Conservation (phyloP, 768 basidiomycete species). For the Tephrocybe sp. region DNA sequence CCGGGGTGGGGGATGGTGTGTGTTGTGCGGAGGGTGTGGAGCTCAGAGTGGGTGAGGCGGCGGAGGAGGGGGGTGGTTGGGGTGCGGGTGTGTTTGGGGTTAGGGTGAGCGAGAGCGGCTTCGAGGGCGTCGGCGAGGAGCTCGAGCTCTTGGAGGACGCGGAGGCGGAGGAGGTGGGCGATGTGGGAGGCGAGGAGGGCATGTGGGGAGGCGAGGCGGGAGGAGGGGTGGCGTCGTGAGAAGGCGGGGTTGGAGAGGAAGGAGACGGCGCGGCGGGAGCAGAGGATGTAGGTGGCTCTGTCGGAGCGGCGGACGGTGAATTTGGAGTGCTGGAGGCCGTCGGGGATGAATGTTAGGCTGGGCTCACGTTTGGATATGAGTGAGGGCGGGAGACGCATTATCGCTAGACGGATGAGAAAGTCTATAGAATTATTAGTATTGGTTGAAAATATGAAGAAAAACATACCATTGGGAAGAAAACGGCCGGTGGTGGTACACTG, state of each 20-base stretch:
- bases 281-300: conserved; percentile 54
- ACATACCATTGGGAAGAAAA: conserved; percentile 58
- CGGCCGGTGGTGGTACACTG: conserved; percentile 49
- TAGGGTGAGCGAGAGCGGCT: conserved; percentile 8
- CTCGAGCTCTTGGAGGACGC: conserved; percentile 75
- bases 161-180: conserved; percentile 64
- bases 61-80: conserved; percentile 44
- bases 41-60: conserved; percentile 65
- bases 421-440: conserved; percentile 37
- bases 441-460: neutral
- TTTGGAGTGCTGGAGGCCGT: conserved; percentile 67
- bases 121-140: conserved; percentile 49
- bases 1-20: conserved; percentile 48
- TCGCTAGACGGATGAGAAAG: conserved; percentile 62
- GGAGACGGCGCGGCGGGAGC: conserved; percentile 52
- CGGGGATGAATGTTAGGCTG: conserved; percentile 36
- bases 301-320: conserved; percentile 50
- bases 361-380: neutral
- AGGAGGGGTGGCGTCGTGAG: conserved; percentile 30
- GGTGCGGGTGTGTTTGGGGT: neutral
- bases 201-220: conserved; percentile 34
- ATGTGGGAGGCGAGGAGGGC: conserved; percentile 55
- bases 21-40: conserved; percentile 44
- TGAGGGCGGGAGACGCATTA: conserved; percentile 39
- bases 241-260: conserved; percentile 35